Evolutionary conservation across 1,284 basidiomycete species (phyloP), one percentile per base, ranked within the genome.

Genomic region (Ustilago curta): DNA sequence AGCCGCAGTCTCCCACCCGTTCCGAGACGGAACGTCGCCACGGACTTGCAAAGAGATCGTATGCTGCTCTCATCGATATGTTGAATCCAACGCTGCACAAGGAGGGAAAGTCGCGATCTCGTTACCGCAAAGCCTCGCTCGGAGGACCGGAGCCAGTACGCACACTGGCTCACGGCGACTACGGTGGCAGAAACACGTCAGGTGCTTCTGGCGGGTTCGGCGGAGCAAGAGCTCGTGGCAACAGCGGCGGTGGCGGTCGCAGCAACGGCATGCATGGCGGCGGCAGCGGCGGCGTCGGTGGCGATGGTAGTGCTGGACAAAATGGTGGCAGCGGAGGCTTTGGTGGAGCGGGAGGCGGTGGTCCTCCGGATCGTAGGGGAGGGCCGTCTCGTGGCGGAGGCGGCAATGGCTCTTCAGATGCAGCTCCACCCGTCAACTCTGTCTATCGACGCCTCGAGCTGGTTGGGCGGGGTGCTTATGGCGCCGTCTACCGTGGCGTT

Each of bases 401-500:
- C 37, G 40, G 47, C 54, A 67, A 58, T 40, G 31, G 57, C 47
- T 48, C 65, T n/a, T 48, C 65, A 19, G 51, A 60, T 32, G 51
- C 32, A 18, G 45, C 53, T 18, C 23, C 65, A 8, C 65, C 75
- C 1, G 70, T 78, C 53, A 67, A 81, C 19, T 49, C 60, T 12
- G 64, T 77, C 35, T 83, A 83, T 42, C 65, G 75, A 23, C 59
- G 79, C 23, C 77, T 79, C 23, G 83, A 85, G 70, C 69, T 84
- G 6, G 74, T 85, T 3, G 83, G 83, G 7, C 65, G 82, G 18
- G 83, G 83, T 35, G 83, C 83, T 1, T 85, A 80, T 40, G 83
- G 83, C 16, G 77, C 82, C 37, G 83, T 84, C 37, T 84, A 84
- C 51, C 65, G 81, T 11, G 83, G 80, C 5, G 87, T 91, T 61